Conservation (phyloP, 2,329 filamentous ascomycete genomes). For the Trematosphaeria pertusa region DNA sequence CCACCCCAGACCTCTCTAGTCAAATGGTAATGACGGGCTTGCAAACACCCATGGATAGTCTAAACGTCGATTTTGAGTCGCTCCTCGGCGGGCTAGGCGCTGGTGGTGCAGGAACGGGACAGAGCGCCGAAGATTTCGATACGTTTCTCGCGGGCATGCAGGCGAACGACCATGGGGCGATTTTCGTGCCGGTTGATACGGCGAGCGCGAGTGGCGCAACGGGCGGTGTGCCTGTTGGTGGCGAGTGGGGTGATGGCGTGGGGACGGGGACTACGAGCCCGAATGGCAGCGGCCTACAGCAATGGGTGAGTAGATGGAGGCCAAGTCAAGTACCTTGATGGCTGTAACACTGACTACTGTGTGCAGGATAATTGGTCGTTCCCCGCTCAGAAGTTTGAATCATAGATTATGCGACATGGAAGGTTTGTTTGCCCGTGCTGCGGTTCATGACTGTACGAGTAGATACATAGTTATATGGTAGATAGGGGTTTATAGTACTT, state of each 20-base stretch:
- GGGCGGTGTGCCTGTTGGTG: conserved; percentile 2
- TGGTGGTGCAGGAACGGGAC: conserved; percentile 11
- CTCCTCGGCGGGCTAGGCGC: conserved; percentile 36
- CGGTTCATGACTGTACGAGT: no score
- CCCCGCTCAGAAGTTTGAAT: conserved; percentile 12
- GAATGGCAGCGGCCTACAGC: conserved; percentile 34
- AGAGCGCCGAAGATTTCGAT: conserved; percentile 32
- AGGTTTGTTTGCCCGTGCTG: no score
- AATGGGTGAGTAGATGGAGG: conserved; percentile 35
- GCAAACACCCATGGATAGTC: conserved; percentile 33
- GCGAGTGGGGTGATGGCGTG: conserved; percentile 27
- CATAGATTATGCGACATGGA: no score
- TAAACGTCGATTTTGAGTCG: conserved; percentile 43
- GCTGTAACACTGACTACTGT: not conserved
- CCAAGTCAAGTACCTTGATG: not conserved
- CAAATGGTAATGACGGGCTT: conserved; percentile 20
- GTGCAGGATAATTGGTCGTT: conserved; percentile 21
- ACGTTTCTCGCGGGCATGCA: conserved; percentile 31
- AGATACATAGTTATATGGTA: no score
- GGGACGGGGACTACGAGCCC: conserved; percentile 28
- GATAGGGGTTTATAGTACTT: no score
- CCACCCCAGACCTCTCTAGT: conserved; percentile 18
- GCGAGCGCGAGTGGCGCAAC: conserved; percentile 9
- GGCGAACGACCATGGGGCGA: conserved; percentile 35
- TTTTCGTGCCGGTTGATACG: conserved; percentile 45